A percentile compares a stretch with the other conserved stretches of the same genome.
These are phyloP conservation scores for Stropharia rugosoannulata DNA, from an alignment of 768 basidiomycete species.

Conservation along the genomic window DNA sequence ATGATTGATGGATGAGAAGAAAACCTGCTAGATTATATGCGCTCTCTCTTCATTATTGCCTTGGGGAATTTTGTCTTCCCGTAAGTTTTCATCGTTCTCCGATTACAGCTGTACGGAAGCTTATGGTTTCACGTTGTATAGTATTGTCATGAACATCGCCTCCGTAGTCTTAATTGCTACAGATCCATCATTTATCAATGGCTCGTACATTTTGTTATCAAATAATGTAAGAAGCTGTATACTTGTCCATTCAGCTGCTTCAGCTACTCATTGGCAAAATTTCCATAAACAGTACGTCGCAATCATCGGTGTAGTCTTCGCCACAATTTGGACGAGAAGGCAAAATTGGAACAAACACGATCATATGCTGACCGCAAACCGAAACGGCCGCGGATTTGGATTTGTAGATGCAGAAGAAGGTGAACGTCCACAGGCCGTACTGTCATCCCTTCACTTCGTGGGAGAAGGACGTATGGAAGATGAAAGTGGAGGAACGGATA, in stretches of 20 bases:
- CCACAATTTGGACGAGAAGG: conserved; percentile 31
- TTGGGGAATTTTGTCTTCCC: conserved; percentile 39
- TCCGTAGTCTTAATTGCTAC: conserved; percentile 27
- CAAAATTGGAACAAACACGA: conserved; percentile 16
- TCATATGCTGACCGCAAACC: background rate
- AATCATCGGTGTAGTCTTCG: conserved; percentile 36
- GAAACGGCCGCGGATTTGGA: background rate
- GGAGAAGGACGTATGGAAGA: background rate
- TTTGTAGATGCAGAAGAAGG: background rate
- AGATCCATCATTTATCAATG: conserved; percentile 20
- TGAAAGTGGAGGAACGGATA: background rate
- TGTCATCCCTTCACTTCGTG: background rate
- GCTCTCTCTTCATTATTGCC: conserved; percentile 33
- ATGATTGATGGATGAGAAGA: conserved; percentile 7
- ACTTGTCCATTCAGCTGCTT: background rate
- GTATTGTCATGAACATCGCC: conserved; percentile 29
- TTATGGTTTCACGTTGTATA: background rate
- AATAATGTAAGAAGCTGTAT: conserved; percentile 18
- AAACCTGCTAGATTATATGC: conserved; percentile 21
- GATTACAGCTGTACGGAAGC: background rate
- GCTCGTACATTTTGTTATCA: conserved; percentile 17
- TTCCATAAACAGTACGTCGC: conserved; percentile 19
- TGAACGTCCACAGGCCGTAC: background rate
- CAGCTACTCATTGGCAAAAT: background rate
- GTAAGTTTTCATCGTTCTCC: background rate